phyloP scores from a whole-genome alignment of 352 stramenopile genomes.

The Globisporangium cederbergense region DNA sequence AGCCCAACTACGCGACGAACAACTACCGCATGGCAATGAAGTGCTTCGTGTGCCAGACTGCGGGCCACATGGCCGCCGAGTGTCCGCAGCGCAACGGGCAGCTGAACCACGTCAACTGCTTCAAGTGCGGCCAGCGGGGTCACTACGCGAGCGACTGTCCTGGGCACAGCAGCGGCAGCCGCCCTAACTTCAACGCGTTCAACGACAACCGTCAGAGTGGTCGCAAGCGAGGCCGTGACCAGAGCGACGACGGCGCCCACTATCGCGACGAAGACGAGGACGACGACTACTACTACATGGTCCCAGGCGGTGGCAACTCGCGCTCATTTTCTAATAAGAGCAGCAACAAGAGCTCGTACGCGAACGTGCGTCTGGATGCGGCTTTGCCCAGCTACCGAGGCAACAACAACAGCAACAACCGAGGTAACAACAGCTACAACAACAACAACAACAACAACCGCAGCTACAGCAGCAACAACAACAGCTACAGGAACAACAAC shows the following conservation, averaged over 20 bases:
- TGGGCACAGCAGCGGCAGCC: constrained; percentile 14
- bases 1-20: constrained; percentile 44
- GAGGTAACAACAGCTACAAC: constrained; percentile 17
- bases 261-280: constrained; percentile 41
- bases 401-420: constrained; percentile 8
- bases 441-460: constrained; percentile 9
- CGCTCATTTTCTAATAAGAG: constrained; percentile 9
- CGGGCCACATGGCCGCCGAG: constrained; percentile 68
- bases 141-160: constrained; percentile 53
- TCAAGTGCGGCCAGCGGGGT: constrained; percentile 42
- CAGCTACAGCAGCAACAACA: constrained; percentile 15
- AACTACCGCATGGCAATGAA: constrained; percentile 44
- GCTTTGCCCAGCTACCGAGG: constrained; percentile 17
- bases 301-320: constrained; percentile 22
- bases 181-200: not conserved
- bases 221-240: constrained; percentile 47
- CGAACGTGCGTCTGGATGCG: constrained; percentile 17
- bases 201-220: constrained; percentile 29
- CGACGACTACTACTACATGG: constrained; percentile 29
- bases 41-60: constrained; percentile 70
- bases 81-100: constrained; percentile 54
- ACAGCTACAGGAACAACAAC: constrained; percentile 15
- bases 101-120: constrained; percentile 40
- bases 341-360: constrained; percentile 9
- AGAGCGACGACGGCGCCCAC: constrained; percentile 27